phyloP scores from a whole-genome alignment of 768 basidiomycete genomes.

The Pisolithus orientalis region DNA sequence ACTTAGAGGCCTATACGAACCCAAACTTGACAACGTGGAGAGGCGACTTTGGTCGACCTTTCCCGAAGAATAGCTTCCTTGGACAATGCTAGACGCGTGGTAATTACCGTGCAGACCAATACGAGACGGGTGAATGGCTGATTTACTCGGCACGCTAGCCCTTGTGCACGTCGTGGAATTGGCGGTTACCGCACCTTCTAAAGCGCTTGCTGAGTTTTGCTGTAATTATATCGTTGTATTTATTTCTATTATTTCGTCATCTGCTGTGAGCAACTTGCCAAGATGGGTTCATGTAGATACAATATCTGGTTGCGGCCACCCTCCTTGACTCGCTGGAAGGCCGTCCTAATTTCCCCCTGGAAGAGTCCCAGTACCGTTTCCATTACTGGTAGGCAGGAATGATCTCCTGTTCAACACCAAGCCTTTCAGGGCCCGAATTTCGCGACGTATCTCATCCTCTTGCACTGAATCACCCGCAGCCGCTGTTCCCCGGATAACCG shows the following conservation, averaged over 20 bases:
- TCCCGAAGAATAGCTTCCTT: conserved; percentile 48
- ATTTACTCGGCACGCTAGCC: too few species aligned
- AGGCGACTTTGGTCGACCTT: conserved; percentile 37
- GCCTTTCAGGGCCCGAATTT: conserved; percentile 74
- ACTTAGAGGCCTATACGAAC: conserved; percentile 67
- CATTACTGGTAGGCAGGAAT: conserved; percentile 6
- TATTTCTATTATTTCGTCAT: too few species aligned
- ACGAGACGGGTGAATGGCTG: too few species aligned
- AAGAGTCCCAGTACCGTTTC: background rate
- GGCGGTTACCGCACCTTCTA: too few species aligned
- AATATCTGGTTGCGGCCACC: background rate
- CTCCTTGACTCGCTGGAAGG: conserved; percentile 2
- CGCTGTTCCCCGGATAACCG: conserved; percentile 11
- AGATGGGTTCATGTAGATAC: too few species aligned
- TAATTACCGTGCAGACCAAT: background rate
- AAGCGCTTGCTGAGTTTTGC: too few species aligned
- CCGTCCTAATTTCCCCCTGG: background rate
- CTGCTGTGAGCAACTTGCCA: too few species aligned
- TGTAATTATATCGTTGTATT: too few species aligned
- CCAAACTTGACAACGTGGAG: conserved; percentile 40
- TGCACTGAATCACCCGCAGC: conserved; percentile 28
- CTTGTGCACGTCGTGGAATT: too few species aligned
- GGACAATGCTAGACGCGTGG: conserved; percentile 30
- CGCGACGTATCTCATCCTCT: conserved; percentile 66
- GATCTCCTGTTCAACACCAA: conserved; percentile 68